Evolutionary conservation across 2,329 filamentous ascomycete genomes (phyloP), one percentile per base, ranked within the genome.

Genomic region (Helotiales sp.): DNA sequence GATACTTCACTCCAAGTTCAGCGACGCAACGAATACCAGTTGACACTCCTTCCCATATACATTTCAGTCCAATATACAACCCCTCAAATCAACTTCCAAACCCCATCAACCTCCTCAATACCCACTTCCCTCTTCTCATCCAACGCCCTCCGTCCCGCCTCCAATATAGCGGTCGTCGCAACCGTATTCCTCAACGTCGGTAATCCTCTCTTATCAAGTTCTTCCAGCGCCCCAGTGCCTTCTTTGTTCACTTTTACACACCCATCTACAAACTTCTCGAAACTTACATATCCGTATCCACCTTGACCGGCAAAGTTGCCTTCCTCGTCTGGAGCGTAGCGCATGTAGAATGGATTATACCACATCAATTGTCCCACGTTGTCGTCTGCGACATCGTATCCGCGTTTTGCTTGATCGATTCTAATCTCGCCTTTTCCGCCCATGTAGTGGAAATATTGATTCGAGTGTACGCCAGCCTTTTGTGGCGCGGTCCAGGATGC

Each of bases 371-470:
- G 82, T 38, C 83, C 84, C 1, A 78, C 77, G 19, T 76, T 81
- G 72, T 97, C 93, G 64, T 92, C 89, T n/a, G 93, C 91, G 10
- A 97, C 89, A 70, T 97, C 92, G 76, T 97, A 97, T 48, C 93
- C 93, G 54, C 93, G 85, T 81, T 96, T 96, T 44, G 92, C 93
- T 77, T 97, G 93, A 77, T 97, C 91, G 68, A 96, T 84, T 59
- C 90, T 85, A 67, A 97, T 86, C 77, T 97, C 93, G 63, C 93
- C 93, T 56, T 87, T 84, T 59, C 84, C 83, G 2, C 85, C 93
- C 77, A 97, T 88, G 77, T 95, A 96, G 76, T 97, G 93, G 79
- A 97, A 97, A 77, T 96, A 95, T 77, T 97, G 93, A 74, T 96
- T 96, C 1, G 89, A 93, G 76, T 97, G 93, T n/a, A 97, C 92